Percentiles rank a stretch among this genome's conserved stretches.
phyloP scores from a whole-genome alignment of 169 alveolate species.

The Plasmodium fragile region DNA sequence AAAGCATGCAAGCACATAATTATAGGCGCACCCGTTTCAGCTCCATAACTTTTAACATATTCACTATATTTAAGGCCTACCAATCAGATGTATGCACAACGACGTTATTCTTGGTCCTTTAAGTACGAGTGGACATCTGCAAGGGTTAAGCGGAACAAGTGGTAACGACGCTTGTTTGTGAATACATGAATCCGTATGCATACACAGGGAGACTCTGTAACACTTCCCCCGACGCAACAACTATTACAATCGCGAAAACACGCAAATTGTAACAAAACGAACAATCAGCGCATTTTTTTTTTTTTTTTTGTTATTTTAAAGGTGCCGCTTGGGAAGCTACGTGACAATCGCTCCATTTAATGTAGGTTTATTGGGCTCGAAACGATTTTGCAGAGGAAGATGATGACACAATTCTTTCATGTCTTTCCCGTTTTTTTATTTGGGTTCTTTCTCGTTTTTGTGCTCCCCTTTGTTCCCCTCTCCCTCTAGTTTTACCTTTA shows the following conservation, averaged over 20 bases:
- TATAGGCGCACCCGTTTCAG: neutral
- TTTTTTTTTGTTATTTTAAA: neutral
- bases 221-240: neutral
- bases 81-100: conserved; percentile 3
- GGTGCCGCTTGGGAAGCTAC: neutral
- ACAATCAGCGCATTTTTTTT: neutral
- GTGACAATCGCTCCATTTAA: neutral
- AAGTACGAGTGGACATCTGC: conserved; percentile 62
- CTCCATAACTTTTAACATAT: neutral
- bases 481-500: conserved; percentile 61
- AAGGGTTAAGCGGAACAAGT: neutral
- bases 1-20: neutral
- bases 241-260: neutral
- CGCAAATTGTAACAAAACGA: neutral
- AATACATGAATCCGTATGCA: neutral
- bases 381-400: neutral
- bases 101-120: conserved; percentile 23
- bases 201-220: neutral
- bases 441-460: neutral
- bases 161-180: neutral
- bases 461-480: neutral
- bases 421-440: neutral
- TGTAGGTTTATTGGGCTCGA: neutral
- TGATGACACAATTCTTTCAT: neutral
- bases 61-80: neutral